phyloP scores from a whole-genome alignment of 1,284 basidiomycete genomes.

The Ustilago hordei region DNA sequence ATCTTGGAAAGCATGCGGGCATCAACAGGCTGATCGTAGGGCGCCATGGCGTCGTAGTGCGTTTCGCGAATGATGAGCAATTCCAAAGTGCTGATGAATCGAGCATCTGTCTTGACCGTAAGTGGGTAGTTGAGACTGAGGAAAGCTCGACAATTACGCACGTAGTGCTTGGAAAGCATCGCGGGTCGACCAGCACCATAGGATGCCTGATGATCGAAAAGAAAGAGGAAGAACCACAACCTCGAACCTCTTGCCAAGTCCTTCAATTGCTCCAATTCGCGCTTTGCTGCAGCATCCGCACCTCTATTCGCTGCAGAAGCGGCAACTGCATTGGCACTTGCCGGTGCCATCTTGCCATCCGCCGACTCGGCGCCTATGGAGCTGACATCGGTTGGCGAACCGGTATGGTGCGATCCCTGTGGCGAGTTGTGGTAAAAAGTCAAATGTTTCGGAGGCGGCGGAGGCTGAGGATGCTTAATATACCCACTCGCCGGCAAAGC shows the following conservation, averaged over 20 bases:
- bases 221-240: conserved; percentile 93
- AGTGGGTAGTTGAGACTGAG: conserved; percentile 83
- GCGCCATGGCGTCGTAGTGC: conserved; percentile 84
- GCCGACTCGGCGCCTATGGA: conserved; percentile 28
- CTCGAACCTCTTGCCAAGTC: conserved; percentile 73
- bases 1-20: conserved; percentile 86
- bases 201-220: conserved; percentile 84
- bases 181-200: conserved; percentile 91
- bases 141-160: conserved; percentile 84
- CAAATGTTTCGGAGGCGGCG: conserved; percentile 36
- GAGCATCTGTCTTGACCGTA: conserved; percentile 85
- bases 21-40: conserved; percentile 86
- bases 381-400: conserved; percentile 37
- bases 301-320: conserved; percentile 23
- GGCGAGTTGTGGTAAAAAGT: conserved; percentile 44
- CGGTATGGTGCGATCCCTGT: conserved; percentile 77
- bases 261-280: conserved; percentile 42
- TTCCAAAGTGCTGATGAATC: conserved; percentile 86
- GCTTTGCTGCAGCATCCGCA: conserved; percentile 21
- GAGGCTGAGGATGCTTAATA: conserved; percentile 29
- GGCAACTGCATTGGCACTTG: conserved; percentile 10
- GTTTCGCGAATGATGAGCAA: conserved; percentile 86
- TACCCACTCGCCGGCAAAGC: conserved; percentile 24
- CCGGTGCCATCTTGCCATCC: conserved; percentile 24
- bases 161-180: conserved; percentile 83